Base-by-base conservation (phyloP, 2,329 filamentous ascomycete genomes). In the Shiraia sp. region DNA sequence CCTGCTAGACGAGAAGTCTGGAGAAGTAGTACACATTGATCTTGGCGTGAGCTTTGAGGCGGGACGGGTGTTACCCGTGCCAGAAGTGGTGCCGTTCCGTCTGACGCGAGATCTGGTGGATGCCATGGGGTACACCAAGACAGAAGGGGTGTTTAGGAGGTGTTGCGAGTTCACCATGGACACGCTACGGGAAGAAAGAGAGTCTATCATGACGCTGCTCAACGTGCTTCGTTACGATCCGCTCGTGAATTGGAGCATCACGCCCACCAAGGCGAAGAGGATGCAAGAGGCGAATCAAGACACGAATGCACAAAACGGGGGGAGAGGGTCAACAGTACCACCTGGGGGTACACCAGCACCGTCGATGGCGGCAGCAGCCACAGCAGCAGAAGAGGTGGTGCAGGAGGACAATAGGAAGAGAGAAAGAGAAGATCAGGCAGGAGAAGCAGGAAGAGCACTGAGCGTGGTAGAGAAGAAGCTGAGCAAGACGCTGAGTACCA, bases 181-280 rank as follows among this genome's bases (percentile, higher is more conserved):
- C 49, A 91, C 95, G 2, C 76, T 99, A 25, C 85, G 93, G n/a
- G 88, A 95, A 59, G 93, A 99, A 67, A 88, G 88, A 10, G 95
- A 96, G 66, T 91, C 87, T 31, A 99, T 99, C 73, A 97, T 96
- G 91, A 97, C 93, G 0, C 90, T 99, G 38, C 82, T 99, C 14
- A 95, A 99, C 63, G 95, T 99, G 15, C 75, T 99, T 45, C 87
- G 95, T n/a, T 97, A 96, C 70, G 93, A 99, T 76, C 95, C 93
- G 1, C 74, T 99, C 47, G 95, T 97, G 69, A 93, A 85, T 47
- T 99, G 93, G 93, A 92, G 89, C 25, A 85, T 96, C 41, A 93
- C 88, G 9, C 82, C 83, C 0, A 68, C 85, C 12, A 78, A 83
- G 34, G 79, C 83, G 41, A 83, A 81, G 65, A 77, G 79, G 40